These are phyloP conservation scores for Aureobasidium zeae DNA, from an alignment of 2,329 filamentous ascomycete species.

Conservation along the genomic window DNA sequence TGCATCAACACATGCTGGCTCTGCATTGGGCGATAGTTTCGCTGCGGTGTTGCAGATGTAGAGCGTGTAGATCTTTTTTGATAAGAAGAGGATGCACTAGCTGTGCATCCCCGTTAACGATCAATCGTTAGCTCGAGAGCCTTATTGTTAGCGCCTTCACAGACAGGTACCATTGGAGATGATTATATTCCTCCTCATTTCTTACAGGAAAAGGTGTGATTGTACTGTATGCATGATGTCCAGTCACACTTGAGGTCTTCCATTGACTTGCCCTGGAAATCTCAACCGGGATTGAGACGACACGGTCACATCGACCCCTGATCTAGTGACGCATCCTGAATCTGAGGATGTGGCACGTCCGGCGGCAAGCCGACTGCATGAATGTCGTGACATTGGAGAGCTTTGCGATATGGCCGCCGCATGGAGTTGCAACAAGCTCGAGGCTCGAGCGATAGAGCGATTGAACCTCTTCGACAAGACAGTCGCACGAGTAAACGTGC, in stretches of 20 bases:
- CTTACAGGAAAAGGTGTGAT: not conserved
- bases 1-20: constrained; percentile 5
- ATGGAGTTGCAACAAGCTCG: not conserved
- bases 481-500: constrained; percentile 7
- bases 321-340: constrained; percentile 12
- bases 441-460: constrained; percentile 4
- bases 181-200: not conserved
- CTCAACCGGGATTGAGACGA: not conserved
- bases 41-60: constrained; percentile 3
- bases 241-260: not conserved
- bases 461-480: no score
- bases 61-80: not conserved
- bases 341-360: no score
- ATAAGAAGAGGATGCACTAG: no score
- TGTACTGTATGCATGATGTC: constrained; percentile 1
- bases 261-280: not conserved
- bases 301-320: constrained; percentile 5
- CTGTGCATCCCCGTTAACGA: constrained; percentile 8
- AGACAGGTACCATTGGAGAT: constrained; percentile 1
- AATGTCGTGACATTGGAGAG: no score
- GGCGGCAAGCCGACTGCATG: no score
- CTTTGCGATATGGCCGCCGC: constrained; percentile 10
- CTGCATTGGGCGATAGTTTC: not conserved
- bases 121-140: constrained; percentile 1
- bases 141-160: constrained; percentile 2